Evolutionary conservation across 495 filamentous ascomycete genomes (phyloP).

Genomic region (Lepraria neglecta): DNA sequence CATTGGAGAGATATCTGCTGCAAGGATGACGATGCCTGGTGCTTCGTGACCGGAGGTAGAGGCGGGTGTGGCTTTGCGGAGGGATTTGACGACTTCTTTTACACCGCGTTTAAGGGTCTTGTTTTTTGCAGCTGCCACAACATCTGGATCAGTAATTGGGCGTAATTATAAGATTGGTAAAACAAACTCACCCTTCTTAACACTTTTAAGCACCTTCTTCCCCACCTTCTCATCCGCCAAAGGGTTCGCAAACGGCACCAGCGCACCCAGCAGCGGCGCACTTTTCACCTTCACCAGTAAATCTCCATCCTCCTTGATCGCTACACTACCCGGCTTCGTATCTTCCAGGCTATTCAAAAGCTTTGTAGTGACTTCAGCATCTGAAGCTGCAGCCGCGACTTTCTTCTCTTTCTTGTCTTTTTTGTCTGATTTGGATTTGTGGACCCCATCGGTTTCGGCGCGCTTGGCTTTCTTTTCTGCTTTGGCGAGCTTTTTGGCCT

Average conservation of each 20-base stretch:
- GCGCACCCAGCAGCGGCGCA: conserved; percentile 53
- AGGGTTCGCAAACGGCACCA: conserved; percentile 91
- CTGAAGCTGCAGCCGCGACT: conserved; percentile 48
- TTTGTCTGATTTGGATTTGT: conserved; percentile 49
- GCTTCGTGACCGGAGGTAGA: conserved; percentile 48
- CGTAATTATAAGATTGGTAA: too few relatives aligned
- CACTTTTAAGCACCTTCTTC: conserved; percentile 88
- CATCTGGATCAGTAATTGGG: not conserved
- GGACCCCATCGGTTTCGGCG: conserved; percentile 66
- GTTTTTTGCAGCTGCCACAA: conserved; percentile 49
- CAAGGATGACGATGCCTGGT: conserved; percentile 77
- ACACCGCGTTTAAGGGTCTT: conserved; percentile 94
- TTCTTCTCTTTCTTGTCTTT: conserved; percentile 40
- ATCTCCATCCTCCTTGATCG: conserved; percentile 55
- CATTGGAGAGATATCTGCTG: conserved; percentile 86
- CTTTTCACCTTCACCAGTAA: conserved; percentile 40
- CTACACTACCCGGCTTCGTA: conserved; percentile 42
- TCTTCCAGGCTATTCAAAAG: conserved; percentile 37
- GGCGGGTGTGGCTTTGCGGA: conserved; percentile 69
- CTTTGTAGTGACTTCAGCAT: conserved; percentile 42
- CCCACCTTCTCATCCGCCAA: conserved; percentile 82
- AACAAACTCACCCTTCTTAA: conserved; percentile 83
- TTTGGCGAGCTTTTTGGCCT: conserved; percentile 57
- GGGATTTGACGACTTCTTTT: conserved; percentile 95
- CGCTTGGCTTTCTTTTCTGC: conserved; percentile 76